phyloP scores from a whole-genome alignment of 306 rosid genomes.

The Gleditsia sinensis region DNA sequence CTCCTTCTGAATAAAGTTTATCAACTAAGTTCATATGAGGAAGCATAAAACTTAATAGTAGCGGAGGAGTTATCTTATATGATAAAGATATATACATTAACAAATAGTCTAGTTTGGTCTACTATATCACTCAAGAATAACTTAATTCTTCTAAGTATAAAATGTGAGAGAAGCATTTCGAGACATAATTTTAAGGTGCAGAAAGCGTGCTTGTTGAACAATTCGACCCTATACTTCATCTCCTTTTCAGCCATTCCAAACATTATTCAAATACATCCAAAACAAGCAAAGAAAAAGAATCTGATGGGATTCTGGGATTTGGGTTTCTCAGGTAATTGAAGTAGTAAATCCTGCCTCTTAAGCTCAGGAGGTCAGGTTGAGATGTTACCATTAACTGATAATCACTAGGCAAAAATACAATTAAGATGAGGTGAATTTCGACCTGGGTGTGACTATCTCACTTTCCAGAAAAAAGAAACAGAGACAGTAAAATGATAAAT shows the following conservation, averaged over 20 bases:
- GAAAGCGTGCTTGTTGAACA: conserved; percentile 84
- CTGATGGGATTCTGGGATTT: too few species aligned
- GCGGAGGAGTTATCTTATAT: background rate
- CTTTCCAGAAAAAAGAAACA: too few species aligned
- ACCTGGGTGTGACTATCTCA: too few species aligned
- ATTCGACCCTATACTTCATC: conserved; percentile 96
- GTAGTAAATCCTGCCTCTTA: too few species aligned
- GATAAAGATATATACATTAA: background rate
- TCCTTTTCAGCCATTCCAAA: conserved; percentile 98
- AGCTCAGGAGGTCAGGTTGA: too few species aligned
- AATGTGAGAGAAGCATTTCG: background rate
- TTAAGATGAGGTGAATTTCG: too few species aligned
- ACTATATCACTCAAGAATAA: too few species aligned
- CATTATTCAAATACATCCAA: conserved; percentile 22
- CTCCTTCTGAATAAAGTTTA: background rate
- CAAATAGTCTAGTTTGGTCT: background rate
- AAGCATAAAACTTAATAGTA: background rate
- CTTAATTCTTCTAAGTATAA: too few species aligned
- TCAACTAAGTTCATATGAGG: background rate
- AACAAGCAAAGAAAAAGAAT: background rate
- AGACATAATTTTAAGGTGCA: background rate
- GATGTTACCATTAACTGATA: too few species aligned
- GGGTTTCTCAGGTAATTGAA: too few species aligned
- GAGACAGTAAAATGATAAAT: too few species aligned
- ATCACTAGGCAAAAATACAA: too few species aligned